Evolutionary conservation across 208 protist genomes (phyloP).

Genomic region (Balamuthia mandrillaris): DNA sequence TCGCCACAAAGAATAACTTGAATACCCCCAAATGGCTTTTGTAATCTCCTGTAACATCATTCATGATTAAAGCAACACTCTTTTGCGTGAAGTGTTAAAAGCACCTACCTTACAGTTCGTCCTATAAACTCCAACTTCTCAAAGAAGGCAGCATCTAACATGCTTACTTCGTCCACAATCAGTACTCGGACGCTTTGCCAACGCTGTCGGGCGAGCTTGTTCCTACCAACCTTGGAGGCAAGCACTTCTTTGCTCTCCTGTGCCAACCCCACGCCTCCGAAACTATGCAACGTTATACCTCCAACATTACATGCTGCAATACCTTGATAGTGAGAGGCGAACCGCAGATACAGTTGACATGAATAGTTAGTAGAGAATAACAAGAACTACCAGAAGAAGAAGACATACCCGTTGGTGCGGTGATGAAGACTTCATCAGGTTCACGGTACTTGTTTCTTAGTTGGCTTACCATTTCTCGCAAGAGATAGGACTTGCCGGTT

Average conservation of each 20-base stretch:
- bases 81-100: too few species aligned
- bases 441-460: background rate
- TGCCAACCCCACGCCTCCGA: conserved; percentile 49
- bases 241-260: background rate
- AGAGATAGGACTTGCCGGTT: conserved; percentile 65
- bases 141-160: conserved; percentile 53
- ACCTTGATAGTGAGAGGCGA: conserved; percentile 3
- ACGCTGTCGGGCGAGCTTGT: background rate
- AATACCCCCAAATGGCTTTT: conserved; percentile 55
- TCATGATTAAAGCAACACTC: too few species aligned
- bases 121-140: conserved; percentile 60
- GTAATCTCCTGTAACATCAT: too few species aligned
- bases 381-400: background rate
- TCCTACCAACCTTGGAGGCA: background rate
- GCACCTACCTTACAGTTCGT: conserved; percentile 27
- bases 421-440: conserved; percentile 45
- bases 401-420: conserved; percentile 43
- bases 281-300: conserved; percentile 61
- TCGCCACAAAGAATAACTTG: conserved; percentile 57
- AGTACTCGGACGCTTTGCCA: conserved; percentile 30
- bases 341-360: background rate
- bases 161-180: conserved; percentile 67
- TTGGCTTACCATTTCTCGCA: conserved; percentile 50
- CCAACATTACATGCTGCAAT: conserved; percentile 64
- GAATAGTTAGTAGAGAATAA: background rate